Evolutionary conservation across 2,329 filamentous ascomycete genomes (phyloP).

Genomic region (Bipolaris sorokiniana): DNA sequence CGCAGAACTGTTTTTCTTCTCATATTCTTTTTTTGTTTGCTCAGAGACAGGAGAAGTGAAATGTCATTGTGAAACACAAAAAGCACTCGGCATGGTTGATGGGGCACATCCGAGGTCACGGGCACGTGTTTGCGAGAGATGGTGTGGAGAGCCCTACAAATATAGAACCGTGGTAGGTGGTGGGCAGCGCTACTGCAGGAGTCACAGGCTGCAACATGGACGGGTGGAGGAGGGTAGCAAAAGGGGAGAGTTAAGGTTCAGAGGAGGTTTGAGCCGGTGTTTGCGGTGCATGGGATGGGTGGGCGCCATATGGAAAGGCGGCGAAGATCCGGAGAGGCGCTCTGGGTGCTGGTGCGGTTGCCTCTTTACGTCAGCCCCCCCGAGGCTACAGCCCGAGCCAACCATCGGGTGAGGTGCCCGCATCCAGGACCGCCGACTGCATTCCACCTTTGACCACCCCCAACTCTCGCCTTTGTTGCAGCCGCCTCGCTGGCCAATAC

Average conservation of each 20-base stretch:
- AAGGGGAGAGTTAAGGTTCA: background rate
- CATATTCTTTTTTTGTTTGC: background rate
- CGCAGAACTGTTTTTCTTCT: background rate
- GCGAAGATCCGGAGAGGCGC: slow-evolving; percentile 6
- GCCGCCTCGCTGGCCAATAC: slow-evolving; percentile 15
- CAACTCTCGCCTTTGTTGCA: slow-evolving; percentile 3
- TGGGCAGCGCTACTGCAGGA: slow-evolving; percentile 3
- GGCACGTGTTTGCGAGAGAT: background rate
- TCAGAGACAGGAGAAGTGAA: too few relatives aligned
- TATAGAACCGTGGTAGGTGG: background rate
- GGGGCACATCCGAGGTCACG: background rate
- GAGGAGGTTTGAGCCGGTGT: background rate
- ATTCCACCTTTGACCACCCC: slow-evolving; percentile 5
- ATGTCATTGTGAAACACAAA: slow-evolving; percentile 1
- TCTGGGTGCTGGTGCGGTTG: slow-evolving; percentile 2
- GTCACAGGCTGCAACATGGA: background rate
- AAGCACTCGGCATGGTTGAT: background rate
- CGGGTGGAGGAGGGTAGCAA: background rate
- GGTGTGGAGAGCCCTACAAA: background rate
- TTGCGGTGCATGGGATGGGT: background rate
- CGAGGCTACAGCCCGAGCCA: slow-evolving; percentile 7
- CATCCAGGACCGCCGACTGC: slow-evolving; percentile 8
- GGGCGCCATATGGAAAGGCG: slow-evolving; percentile 6
- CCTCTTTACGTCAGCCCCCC: slow-evolving; percentile 10
- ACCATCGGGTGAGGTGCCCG: slow-evolving; percentile 9